Evolutionary conservation across 441 rosid genomes (phyloP), one percentile per base, ranked within the genome.

Genomic region (Gossypium lobatum): DNA sequence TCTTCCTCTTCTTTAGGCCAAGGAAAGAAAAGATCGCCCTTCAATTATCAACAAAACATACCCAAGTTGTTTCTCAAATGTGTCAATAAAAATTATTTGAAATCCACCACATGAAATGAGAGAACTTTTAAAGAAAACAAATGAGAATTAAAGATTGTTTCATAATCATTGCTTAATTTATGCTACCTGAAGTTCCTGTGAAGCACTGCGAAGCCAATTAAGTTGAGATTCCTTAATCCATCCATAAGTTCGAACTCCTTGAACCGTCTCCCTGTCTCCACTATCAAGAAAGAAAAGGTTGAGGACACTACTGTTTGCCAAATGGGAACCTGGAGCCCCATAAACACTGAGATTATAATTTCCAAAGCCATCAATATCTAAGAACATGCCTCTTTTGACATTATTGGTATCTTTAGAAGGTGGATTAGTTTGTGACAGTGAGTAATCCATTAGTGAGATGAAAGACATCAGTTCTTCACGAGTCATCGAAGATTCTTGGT

Each of bases 221-320:
- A 92, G 96, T 74, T 94, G 97, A 69, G 98, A 94, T 34, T 90
- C 96, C 83, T 83, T 91, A 71, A 92, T 90, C 88, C 91, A 94
- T 50, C 97, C 98, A 67, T 92, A 92, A 5, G 96, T 90, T 76
- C 80, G 84, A 76, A 57, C 72, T 73, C 97, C 97, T 80, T 80
- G 83, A 71, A 88, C 84, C 62, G 64, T 78, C 63, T 86, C 97
- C 83, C 91, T 86, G 77, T 88, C 92, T 55, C 98, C 98, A 70
- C 92, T 90, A 62, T 94, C 98, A 61, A 92, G 92, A 80, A 92
- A 92, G 85, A 73, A 89, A 59, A 94, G 93, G 83, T 89, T 85
- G 70, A 94, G 87, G 71, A 90, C 72, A 45, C 92, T 88, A 78
- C 61, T 86, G 74, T 94, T 92, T 1, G 90, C 91, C 75, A 88